Conservation (phyloP, 2,329 filamentous ascomycete species). For the Coniochaeta ligniaria region DNA sequence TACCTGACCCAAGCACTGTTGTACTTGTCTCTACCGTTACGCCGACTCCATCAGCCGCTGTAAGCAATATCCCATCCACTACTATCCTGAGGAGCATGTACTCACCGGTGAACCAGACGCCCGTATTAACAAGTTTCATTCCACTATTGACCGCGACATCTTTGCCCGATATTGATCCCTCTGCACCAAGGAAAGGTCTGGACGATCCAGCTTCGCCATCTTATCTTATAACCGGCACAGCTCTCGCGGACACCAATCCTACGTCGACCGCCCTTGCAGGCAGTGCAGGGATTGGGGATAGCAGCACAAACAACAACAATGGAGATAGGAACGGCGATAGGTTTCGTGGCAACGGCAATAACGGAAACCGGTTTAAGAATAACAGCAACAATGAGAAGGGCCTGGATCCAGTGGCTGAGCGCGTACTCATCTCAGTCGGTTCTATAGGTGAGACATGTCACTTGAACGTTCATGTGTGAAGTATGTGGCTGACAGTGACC, state of each 20-base stretch:
- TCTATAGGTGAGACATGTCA: constrained; percentile 22
- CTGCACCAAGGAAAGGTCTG: constrained; percentile 5
- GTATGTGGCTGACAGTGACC: not conserved
- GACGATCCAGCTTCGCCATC: not conserved
- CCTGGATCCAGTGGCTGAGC: constrained; percentile 18
- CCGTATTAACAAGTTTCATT: constrained; percentile 6
- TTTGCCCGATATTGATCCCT: not conserved
- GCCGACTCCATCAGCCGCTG: constrained; percentile 3
- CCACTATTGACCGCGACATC: constrained; percentile 7
- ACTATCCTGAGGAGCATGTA: too few species aligned
- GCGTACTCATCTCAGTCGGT: constrained; percentile 22
- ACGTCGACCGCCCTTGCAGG: not conserved
- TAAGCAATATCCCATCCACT: not conserved
- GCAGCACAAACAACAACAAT: constrained; percentile 2
- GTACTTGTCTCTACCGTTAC: constrained; percentile 8
- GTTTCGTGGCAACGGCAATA: constrained; percentile 2
- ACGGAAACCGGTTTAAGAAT: constrained; percentile 4
- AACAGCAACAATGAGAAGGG: constrained; percentile 1
- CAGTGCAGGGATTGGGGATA: not conserved
- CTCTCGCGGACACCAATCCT: constrained; percentile 2
- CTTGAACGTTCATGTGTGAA: not conserved
- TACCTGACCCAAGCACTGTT: constrained; percentile 6
- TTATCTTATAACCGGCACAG: not conserved
- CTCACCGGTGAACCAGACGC: not conserved
- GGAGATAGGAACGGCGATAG: constrained; percentile 5